Conservation (phyloP, 2,329 filamentous ascomycete species). For the Colletotrichum magnum region DNA sequence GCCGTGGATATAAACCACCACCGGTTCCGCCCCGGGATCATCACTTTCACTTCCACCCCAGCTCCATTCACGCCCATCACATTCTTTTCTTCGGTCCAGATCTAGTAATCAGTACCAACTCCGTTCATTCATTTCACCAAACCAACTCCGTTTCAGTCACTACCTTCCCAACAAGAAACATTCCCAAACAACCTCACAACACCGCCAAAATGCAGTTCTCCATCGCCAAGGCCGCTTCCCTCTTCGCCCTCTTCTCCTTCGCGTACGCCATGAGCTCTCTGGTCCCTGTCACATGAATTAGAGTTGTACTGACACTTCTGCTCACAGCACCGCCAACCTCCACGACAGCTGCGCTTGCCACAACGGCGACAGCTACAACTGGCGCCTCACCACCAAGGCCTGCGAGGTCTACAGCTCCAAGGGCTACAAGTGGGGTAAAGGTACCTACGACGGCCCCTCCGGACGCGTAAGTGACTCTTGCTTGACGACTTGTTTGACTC, state of each 20-base stretch:
- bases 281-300: too few relatives aligned
- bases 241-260: constrained; percentile 25
- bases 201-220: constrained; percentile 39
- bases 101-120: constrained; percentile 38
- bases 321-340: constrained; percentile 41
- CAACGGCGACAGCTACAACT: constrained; percentile 45
- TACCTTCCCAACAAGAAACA: constrained; percentile 15
- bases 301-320: background rate
- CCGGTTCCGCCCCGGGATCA: constrained; percentile 13
- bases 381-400: constrained; percentile 43
- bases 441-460: constrained; percentile 36
- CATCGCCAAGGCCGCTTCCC: constrained; percentile 29
- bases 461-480: constrained; percentile 34
- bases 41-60: constrained; percentile 11
- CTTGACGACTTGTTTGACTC: background rate
- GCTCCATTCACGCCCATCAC: constrained; percentile 34
- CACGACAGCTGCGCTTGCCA: constrained; percentile 43
- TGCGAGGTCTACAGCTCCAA: constrained; percentile 40
- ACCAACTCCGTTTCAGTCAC: constrained; percentile 23
- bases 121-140: constrained; percentile 34
- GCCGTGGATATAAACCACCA: constrained; percentile 38
- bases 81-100: constrained; percentile 40
- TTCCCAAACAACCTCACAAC: background rate
- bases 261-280: constrained; percentile 21
- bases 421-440: constrained; percentile 37